Conservation (phyloP, 768 basidiomycete species). For the Tremella fuciformis region DNA sequence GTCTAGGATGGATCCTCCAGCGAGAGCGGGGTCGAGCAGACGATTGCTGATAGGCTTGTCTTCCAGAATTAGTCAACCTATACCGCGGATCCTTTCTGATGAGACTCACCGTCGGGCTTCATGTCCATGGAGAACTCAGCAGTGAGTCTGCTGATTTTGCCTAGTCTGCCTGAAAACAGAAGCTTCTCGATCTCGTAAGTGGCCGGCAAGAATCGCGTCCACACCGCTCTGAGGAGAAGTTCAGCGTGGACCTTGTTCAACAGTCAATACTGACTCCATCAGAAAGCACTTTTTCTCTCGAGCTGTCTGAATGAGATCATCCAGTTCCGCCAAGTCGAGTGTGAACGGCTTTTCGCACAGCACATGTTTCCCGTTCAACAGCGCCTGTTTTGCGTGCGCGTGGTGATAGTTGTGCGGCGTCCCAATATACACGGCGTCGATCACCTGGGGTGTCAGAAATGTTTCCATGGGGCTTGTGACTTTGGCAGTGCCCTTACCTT, state of each 20-base stretch:
- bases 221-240: conserved; percentile 9
- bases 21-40: conserved; percentile 70
- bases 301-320: conserved; percentile 65
- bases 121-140: conserved; percentile 72
- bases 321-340: conserved; percentile 67
- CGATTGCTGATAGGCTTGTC: conserved; percentile 59
- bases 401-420: conserved; percentile 82
- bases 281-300: conserved; percentile 74
- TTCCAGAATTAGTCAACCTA: conserved; percentile 51
- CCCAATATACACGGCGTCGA: conserved; percentile 73
- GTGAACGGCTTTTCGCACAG: conserved; percentile 85
- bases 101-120: conserved; percentile 60
- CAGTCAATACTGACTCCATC: conserved; percentile 79
- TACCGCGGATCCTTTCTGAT: background rate
- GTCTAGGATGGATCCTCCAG: conserved; percentile 74
- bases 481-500: conserved; percentile 54
- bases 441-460: conserved; percentile 53
- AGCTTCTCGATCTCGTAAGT: conserved; percentile 20
- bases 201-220: conserved; percentile 19
- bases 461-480: background rate
- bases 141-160: conserved; percentile 40
- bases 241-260: background rate
- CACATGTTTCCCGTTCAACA: conserved; percentile 73
- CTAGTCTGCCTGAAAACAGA: conserved; percentile 24
- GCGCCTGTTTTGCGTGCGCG: conserved; percentile 66